phyloP scores from a whole-genome alignment of 2,329 filamentous ascomycete species.

The Claviceps monticola region DNA sequence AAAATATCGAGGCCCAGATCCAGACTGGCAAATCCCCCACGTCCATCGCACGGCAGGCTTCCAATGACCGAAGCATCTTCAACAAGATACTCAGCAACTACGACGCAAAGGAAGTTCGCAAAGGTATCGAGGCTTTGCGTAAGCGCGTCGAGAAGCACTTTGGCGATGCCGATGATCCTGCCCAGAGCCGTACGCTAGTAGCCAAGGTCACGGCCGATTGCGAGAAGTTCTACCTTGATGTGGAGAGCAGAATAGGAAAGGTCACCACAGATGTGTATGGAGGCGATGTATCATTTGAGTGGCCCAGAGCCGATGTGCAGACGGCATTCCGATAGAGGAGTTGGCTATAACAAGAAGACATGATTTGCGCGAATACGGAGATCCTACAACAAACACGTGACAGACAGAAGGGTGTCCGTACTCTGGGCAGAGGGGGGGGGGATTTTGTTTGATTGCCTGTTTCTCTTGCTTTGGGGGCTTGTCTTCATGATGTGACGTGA shows the following conservation, averaged over 20 bases:
- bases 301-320: slow-evolving; percentile 50
- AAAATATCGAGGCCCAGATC: slow-evolving; percentile 67
- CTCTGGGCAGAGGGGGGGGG: neutral
- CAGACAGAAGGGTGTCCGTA: neutral
- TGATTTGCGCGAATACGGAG: neutral
- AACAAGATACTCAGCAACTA: slow-evolving; percentile 74
- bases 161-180: slow-evolving; percentile 69
- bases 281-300: slow-evolving; percentile 51
- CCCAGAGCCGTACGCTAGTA: slow-evolving; percentile 45
- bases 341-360: neutral
- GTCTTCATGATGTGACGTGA: neutral
- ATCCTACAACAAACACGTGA: neutral
- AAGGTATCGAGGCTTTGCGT: slow-evolving; percentile 77
- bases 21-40: slow-evolving; percentile 43
- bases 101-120: slow-evolving; percentile 72
- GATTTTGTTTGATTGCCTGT: neutral
- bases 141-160: slow-evolving; percentile 97
- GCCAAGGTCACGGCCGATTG: slow-evolving; percentile 44
- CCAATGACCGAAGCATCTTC: slow-evolving; percentile 68
- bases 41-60: slow-evolving; percentile 63
- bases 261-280: slow-evolving; percentile 50
- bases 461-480: slow-evolving; percentile 1
- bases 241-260: slow-evolving; percentile 45
- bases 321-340: slow-evolving; percentile 32
- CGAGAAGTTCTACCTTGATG: slow-evolving; percentile 47